phyloP scores from a whole-genome alignment of 2,329 filamentous ascomycete species.

The Xylariaceae sp. region DNA sequence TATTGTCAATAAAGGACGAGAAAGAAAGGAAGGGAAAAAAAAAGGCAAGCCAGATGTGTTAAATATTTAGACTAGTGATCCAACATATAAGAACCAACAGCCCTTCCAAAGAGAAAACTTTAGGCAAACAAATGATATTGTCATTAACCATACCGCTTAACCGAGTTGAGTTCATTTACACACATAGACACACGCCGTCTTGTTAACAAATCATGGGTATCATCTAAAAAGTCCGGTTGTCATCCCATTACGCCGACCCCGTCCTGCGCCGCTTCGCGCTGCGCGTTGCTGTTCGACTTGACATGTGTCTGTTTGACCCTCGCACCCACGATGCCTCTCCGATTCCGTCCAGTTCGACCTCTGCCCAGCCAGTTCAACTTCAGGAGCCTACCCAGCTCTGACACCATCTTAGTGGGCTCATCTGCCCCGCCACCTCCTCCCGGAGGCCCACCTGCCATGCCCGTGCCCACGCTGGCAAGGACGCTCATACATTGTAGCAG shows the following conservation, averaged over 20 bases:
- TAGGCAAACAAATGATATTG: background rate
- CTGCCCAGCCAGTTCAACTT: conserved; percentile 97
- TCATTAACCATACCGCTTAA: background rate
- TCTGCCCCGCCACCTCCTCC: conserved; percentile 48
- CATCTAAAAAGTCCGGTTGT: conserved; percentile 12
- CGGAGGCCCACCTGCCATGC: conserved; percentile 54
- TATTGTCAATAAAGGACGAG: too few relatives aligned
- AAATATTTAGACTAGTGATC: too few relatives aligned
- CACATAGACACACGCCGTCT: background rate
- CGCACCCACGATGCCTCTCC: conserved; percentile 80
- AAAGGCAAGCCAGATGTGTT: too few relatives aligned
- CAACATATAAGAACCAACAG: background rate
- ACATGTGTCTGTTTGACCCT: conserved; percentile 43
- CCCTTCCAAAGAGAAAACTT: background rate
- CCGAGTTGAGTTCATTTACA: background rate
- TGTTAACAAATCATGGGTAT: conserved; percentile 1
- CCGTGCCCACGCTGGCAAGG: conserved; percentile 61
- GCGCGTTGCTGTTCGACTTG: conserved; percentile 16
- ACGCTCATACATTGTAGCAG: conserved; percentile 97
- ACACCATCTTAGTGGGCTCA: conserved; percentile 69
- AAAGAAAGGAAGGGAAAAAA: too few relatives aligned
- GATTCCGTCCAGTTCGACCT: conserved; percentile 80
- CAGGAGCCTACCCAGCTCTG: conserved; percentile 75
- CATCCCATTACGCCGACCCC: conserved; percentile 26
- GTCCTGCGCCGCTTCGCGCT: conserved; percentile 25